phyloP scores from a whole-genome alignment of 1,284 basidiomycete species.

The Sutorius eximius region DNA sequence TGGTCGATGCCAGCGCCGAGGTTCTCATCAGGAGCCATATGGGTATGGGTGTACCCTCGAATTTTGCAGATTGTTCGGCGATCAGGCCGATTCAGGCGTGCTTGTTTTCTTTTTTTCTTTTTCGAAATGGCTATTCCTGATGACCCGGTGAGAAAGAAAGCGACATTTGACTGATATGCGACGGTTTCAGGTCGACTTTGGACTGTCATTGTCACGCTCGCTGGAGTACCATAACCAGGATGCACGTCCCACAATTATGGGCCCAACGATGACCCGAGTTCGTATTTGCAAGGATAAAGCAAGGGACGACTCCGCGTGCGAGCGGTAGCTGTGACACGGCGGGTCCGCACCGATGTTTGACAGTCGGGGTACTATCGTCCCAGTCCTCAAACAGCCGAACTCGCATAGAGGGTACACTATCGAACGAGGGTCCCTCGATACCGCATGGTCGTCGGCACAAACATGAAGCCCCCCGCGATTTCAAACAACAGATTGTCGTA shows the following conservation, averaged over 20 bases:
- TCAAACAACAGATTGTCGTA: not conserved
- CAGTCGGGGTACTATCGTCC: not conserved
- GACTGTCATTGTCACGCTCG: not conserved
- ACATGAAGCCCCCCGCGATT: not conserved
- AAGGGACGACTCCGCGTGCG: conserved; percentile 2
- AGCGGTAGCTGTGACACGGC: not conserved
- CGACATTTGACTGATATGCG: not conserved
- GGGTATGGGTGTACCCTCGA: not conserved
- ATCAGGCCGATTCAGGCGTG: not conserved
- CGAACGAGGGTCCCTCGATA: not conserved
- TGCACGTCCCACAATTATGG: not conserved
- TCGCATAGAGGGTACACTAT: not conserved
- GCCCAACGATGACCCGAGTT: not conserved
- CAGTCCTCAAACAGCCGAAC: conserved; percentile 10
- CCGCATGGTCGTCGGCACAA: not conserved
- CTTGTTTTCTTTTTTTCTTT: not conserved
- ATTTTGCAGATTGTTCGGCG: conserved; percentile 13
- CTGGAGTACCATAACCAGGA: not conserved
- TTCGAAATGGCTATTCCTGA: not conserved
- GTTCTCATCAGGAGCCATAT: conserved; percentile 8
- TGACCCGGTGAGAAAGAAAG: not conserved
- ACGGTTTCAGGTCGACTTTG: conserved; percentile 8
- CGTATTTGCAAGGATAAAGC: not conserved
- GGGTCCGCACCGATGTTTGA: not conserved
- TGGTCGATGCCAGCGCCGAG: not conserved